Evolutionary conservation across 495 filamentous ascomycete genomes (phyloP).

Genomic region (Penicillium malachiteum): DNA sequence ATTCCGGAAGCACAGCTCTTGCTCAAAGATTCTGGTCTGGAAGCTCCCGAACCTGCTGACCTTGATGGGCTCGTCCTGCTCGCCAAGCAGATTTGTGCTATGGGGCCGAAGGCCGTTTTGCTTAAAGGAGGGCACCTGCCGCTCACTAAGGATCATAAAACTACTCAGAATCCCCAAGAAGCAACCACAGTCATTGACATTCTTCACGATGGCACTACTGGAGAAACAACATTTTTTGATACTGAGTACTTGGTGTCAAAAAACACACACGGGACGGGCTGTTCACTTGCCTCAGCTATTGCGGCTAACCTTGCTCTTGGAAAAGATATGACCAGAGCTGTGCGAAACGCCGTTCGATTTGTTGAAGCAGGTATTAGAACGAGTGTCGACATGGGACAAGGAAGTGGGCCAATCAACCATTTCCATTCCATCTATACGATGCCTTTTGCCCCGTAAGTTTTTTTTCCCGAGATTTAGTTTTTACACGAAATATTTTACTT

Average conservation of each 20-base stretch:
- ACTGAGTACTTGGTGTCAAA: constrained; percentile 65
- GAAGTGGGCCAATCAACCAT: constrained; percentile 89
- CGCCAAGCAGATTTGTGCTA: constrained; percentile 60
- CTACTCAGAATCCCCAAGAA: constrained; percentile 55
- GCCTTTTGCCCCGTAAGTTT: constrained; percentile 76
- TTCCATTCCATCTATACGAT: constrained; percentile 81
- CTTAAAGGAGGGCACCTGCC: constrained; percentile 94
- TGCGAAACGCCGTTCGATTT: constrained; percentile 71
- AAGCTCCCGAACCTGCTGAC: constrained; percentile 47
- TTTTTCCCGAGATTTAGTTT: not conserved
- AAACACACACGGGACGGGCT: constrained; percentile 95
- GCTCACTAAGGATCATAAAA: constrained; percentile 56
- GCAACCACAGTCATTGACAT: constrained; percentile 70
- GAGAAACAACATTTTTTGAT: constrained; percentile 54
- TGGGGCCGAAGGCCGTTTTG: constrained; percentile 78
- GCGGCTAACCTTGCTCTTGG: constrained; percentile 79
- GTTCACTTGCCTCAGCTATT: constrained; percentile 91
- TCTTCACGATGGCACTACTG: constrained; percentile 58
- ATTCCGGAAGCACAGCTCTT: constrained; percentile 82
- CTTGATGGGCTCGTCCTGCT: constrained; percentile 63
- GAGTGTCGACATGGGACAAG: constrained; percentile 70
- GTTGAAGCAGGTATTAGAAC: constrained; percentile 81
- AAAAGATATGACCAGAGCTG: constrained; percentile 58
- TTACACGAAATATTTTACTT: not conserved
- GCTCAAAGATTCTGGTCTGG: constrained; percentile 56